Base-by-base conservation (phyloP, 2,329 filamentous ascomycete genomes). In the Fusarium compactum region DNA sequence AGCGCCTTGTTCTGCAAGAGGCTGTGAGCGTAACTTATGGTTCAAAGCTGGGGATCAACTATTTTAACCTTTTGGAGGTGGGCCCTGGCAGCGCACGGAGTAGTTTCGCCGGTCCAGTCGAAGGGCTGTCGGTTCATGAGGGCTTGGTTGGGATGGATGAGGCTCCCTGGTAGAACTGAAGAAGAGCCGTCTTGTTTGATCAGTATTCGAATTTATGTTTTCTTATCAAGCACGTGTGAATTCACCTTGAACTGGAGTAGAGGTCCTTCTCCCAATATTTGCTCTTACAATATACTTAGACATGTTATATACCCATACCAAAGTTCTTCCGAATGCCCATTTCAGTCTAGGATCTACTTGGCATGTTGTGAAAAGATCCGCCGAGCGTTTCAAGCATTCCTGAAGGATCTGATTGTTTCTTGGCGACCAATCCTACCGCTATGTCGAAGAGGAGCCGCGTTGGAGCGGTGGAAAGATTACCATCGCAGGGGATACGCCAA, bases 21-120 rank as follows among this genome's bases (percentile, higher is more conserved):
- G 34, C 18, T n/a, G 18, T 38, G 9, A 18, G 8, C 15, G 1
- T 15, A 1, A 18, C 1, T 6, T 10, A 6, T 18, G 16, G 8
- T 18, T 18, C 16, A 34, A 34, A 34, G 16, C 16, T 34, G 15
- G 32, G 2, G 10, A 34, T 6, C 16, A 18, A 10, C 16, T 34
- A 34, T 16, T 34, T 34, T 18, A 10, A 27, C 1, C 29, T 12
- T 29, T 6, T 12, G 11, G 11, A 14, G 29, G 11, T 29, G 4
- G 9, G 29, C 11, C 11, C 11, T 29, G 30, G 8, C 30, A 14
- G 30, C 8, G 7, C 30, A 15, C 15, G 30, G 9, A 10, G 16
- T 9, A 38, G 5, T 38, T 9, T 18, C 32, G 10, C 16, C 5
- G 9, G 32, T 6, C 5, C 8, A 38, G 16, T 10, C 3, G 5